Conservation (phyloP, 495 filamentous ascomycete species). For the Sordaria brevicollis region DNA sequence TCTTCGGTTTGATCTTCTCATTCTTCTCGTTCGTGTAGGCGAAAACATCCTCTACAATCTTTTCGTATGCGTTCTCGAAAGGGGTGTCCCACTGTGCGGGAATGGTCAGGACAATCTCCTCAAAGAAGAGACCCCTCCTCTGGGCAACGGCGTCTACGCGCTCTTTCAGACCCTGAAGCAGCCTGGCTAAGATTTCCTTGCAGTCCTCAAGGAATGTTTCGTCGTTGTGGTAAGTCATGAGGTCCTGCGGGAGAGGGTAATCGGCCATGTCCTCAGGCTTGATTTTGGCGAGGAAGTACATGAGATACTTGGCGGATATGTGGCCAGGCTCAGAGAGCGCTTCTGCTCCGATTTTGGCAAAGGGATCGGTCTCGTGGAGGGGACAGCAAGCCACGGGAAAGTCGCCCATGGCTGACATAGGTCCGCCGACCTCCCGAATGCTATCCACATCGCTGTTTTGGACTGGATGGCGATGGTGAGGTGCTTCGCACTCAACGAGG, state of each 20-base stretch:
- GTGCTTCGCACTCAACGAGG: not conserved
- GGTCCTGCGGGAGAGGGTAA: not conserved
- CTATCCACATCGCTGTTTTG: not conserved
- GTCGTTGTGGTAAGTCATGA: not conserved
- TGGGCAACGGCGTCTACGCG: not conserved
- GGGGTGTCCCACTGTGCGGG: not conserved
- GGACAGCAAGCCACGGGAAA: constrained; percentile 1
- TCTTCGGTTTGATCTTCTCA: not conserved
- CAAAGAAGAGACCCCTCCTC: not conserved
- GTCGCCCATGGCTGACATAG: not conserved
- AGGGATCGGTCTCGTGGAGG: not conserved
- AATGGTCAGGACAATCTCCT: not conserved
- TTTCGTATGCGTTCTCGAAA: not conserved
- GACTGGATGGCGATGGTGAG: not conserved
- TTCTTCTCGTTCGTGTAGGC: not conserved
- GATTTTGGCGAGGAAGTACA: constrained; percentile 2
- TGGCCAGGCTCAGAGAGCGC: not conserved
- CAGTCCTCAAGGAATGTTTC: not conserved
- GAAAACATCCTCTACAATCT: not conserved
- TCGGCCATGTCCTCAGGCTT: not conserved
- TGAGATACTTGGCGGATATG: constrained; percentile 1
- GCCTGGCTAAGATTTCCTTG: not conserved
- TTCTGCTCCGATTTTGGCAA: not conserved
- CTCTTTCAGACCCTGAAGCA: not conserved
- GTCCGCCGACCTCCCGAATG: not conserved